A percentile compares a stretch with the other conserved stretches of the same genome.
Evolutionary conservation across 2,329 filamentous ascomycete species (phyloP).

Genomic region (Juglanconis sp.): DNA sequence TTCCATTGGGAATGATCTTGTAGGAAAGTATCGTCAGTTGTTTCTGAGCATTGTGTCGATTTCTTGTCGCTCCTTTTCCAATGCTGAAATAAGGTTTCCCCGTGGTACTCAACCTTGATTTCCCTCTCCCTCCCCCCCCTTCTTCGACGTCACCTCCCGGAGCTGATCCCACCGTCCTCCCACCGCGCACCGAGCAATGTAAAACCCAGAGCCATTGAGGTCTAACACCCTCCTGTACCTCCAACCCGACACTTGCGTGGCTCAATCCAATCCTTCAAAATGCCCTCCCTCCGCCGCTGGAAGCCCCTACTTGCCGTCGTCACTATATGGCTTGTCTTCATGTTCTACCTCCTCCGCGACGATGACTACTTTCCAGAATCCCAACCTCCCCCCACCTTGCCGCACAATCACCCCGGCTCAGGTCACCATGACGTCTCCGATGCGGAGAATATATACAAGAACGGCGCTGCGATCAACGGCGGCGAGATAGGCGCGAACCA

Average conservation of each 20-base stretch:
- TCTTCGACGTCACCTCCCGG: not conserved
- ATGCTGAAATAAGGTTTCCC: not conserved
- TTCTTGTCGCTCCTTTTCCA: not conserved
- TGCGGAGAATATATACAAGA: constrained; percentile 3
- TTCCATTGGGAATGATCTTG: too few species aligned
- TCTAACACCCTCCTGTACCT: not conserved
- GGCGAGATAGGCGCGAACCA: constrained; percentile 11
- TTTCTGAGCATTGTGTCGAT: too few species aligned
- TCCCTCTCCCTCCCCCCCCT: not conserved
- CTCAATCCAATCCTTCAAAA: not conserved
- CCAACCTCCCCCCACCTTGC: constrained; percentile 12
- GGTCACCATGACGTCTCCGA: constrained; percentile 12
- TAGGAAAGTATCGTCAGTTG: too few species aligned
- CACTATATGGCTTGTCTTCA: constrained; percentile 13
- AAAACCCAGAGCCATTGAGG: not conserved
- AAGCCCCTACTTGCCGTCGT: constrained; percentile 16
- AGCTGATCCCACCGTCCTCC: not conserved
- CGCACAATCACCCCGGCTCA: constrained; percentile 3
- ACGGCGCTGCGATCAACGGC: constrained; percentile 7
- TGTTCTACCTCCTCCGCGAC: constrained; percentile 14
- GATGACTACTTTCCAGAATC: constrained; percentile 14
- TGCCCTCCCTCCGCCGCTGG: constrained; percentile 17
- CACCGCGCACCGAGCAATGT: not conserved
- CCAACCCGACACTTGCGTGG: not conserved
- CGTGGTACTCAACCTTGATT: not conserved